Percentiles rank a stretch among this genome's conserved stretches.
Evolutionary conservation across 257 asterid species (phyloP).

Genomic region (Nicotiana sylvestris): DNA sequence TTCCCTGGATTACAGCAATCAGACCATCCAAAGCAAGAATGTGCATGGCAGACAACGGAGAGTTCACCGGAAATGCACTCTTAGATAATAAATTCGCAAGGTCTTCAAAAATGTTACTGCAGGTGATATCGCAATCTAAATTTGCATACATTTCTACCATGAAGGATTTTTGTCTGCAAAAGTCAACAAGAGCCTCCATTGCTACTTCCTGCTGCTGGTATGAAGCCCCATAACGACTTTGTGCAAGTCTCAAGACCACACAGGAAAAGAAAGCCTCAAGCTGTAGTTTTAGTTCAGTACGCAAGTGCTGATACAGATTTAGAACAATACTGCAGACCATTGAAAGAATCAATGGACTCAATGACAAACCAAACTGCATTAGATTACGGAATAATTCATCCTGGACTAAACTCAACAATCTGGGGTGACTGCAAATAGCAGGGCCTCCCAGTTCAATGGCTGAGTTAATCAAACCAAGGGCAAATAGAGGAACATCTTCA

Average conservation of each 20-base stretch:
- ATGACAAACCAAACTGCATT: slow-evolving; percentile 90
- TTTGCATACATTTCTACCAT: slow-evolving; percentile 94
- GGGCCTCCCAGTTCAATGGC: slow-evolving; percentile 91
- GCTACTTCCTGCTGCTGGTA: slow-evolving; percentile 98
- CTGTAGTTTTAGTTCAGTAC: slow-evolving; percentile 81
- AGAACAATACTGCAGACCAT: slow-evolving; percentile 93
- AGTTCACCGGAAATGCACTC: slow-evolving; percentile 96
- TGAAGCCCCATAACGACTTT: slow-evolving; percentile 85
- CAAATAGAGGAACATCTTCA: slow-evolving; percentile 91
- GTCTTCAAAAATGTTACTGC: slow-evolving; percentile 91
- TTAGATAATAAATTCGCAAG: slow-evolving; percentile 85
- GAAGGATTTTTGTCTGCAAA: slow-evolving; percentile 86
- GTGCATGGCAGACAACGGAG: slow-evolving; percentile 92
- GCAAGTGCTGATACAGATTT: slow-evolving; percentile 80
- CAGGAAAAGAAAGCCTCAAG: slow-evolving; percentile 95
- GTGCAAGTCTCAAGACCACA: slow-evolving; percentile 88
- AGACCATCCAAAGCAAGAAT: slow-evolving; percentile 98
- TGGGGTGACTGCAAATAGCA: slow-evolving; percentile 66
- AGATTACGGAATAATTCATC: slow-evolving; percentile 85
- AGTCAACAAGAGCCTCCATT: slow-evolving; percentile 98
- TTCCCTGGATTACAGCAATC: slow-evolving; percentile 96
- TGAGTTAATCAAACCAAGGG: slow-evolving; percentile 86
- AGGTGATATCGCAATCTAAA: slow-evolving; percentile 93
- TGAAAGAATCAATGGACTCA: slow-evolving; percentile 89
- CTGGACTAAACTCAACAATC: slow-evolving; percentile 84